Evolutionary conservation across 2,329 filamentous ascomycete genomes (phyloP).

Genomic region (Sphaerulina vaccinii): DNA sequence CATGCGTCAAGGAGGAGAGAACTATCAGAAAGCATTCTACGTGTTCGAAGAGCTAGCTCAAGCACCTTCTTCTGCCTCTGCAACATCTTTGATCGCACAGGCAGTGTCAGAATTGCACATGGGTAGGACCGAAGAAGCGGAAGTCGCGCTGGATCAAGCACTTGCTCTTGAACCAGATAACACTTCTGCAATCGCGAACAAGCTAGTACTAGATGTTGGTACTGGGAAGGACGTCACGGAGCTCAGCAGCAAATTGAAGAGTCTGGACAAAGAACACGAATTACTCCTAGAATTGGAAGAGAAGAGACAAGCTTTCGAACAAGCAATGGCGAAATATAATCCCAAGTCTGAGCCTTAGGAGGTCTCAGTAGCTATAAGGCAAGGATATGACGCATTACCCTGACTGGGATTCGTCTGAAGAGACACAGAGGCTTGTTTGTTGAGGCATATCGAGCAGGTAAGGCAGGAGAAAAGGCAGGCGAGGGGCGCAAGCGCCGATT

Average conservation of each 20-base stretch:
- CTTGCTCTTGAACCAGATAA: constrained; percentile 70
- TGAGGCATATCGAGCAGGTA: not conserved
- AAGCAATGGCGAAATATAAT: constrained; percentile 80
- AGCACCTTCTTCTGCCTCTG: constrained; percentile 74
- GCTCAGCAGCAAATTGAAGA: constrained; percentile 53
- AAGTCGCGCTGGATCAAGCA: constrained; percentile 79
- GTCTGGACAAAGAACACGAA: constrained; percentile 64
- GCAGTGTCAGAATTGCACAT: constrained; percentile 90
- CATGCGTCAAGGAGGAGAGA: constrained; percentile 84
- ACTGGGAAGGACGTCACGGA: constrained; percentile 69
- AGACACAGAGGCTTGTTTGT: no score
- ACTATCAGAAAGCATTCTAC: constrained; percentile 96
- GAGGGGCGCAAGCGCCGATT: not conserved
- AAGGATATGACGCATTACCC: no score
- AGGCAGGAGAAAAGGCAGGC: not conserved
- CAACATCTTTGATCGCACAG: constrained; percentile 76
- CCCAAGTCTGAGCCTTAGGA: constrained; percentile 69
- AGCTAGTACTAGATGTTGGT: constrained; percentile 74
- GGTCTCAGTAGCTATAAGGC: no score
- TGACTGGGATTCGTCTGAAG: no score
- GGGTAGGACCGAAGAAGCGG: constrained; percentile 82
- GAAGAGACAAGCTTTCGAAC: constrained; percentile 86
- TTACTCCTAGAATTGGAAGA: constrained; percentile 73
- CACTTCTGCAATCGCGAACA: constrained; percentile 76
- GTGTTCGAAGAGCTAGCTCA: constrained; percentile 96